phyloP scores from a whole-genome alignment of 2,329 filamentous ascomycete genomes.

The Phaeophleospora eucalypticola region DNA sequence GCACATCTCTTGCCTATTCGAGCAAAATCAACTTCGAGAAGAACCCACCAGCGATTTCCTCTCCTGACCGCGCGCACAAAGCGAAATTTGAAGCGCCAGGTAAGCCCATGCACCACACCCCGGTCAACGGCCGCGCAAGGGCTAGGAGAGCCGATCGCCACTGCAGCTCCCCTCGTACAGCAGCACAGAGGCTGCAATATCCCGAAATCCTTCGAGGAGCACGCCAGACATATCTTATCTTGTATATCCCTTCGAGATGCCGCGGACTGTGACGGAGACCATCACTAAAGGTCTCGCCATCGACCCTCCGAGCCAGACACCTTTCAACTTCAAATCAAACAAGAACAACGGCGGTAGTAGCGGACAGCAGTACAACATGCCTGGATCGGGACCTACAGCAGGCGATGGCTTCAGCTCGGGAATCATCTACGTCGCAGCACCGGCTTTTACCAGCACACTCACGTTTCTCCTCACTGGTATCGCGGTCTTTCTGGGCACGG shows the following conservation, averaged over 20 bases:
- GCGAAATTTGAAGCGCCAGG: not conserved
- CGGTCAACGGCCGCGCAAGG: not conserved
- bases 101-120: not conserved
- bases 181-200: not conserved
- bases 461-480: conserved; percentile 6
- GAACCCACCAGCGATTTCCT: too few relatives aligned
- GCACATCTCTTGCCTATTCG: too few relatives aligned
- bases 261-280: not conserved
- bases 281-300: not conserved
- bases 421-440: conserved; percentile 1
- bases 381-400: not conserved
- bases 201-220: not conserved
- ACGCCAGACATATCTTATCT: too few relatives aligned
- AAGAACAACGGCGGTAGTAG: not conserved
- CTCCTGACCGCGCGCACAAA: not conserved
- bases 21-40: too few relatives aligned
- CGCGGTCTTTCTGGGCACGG: conserved; percentile 7
- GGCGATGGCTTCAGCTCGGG: not conserved
- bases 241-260: not conserved
- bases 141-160: not conserved
- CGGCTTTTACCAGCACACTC: conserved; percentile 3
- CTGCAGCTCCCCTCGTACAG: not conserved
- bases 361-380: not conserved
- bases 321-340: not conserved
- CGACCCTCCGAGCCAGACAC: not conserved